Conservation (phyloP, 2,329 filamentous ascomycete species). For the Monosporascus ibericus region DNA sequence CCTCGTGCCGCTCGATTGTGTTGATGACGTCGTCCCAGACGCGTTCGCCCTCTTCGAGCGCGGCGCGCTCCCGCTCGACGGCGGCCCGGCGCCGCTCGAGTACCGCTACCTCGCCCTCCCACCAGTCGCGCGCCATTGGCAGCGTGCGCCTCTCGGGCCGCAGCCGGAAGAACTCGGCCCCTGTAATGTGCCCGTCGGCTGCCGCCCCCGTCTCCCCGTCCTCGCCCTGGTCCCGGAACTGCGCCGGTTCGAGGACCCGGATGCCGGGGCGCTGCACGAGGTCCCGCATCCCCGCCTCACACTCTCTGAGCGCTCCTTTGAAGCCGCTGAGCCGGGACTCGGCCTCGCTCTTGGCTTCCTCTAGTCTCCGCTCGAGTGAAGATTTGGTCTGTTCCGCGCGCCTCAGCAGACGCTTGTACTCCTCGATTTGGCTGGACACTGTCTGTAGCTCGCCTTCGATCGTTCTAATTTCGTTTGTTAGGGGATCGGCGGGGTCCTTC, state of each 20-base stretch:
- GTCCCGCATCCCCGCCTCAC: slow-evolving; percentile 55
- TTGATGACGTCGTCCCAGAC: slow-evolving; percentile 60
- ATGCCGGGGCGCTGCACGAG: slow-evolving; percentile 55
- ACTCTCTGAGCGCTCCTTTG: slow-evolving; percentile 57
- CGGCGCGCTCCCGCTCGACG: slow-evolving; percentile 55
- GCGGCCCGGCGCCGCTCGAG: slow-evolving; percentile 48
- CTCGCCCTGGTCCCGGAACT: slow-evolving; percentile 23
- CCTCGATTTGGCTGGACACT: slow-evolving; percentile 58
- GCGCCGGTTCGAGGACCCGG: slow-evolving; percentile 44
- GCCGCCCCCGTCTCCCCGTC: slow-evolving; percentile 11
- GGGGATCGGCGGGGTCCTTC: slow-evolving; percentile 48
- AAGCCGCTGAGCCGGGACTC: slow-evolving; percentile 71
- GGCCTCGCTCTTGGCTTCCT: slow-evolving; percentile 56
- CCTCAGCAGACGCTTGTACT: slow-evolving; percentile 58
- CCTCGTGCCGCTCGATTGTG: slow-evolving; percentile 59
- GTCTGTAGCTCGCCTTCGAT: slow-evolving; percentile 49
- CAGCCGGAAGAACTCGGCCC: slow-evolving; percentile 52
- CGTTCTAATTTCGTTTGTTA: slow-evolving; percentile 53
- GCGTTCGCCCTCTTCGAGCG: slow-evolving; percentile 59
- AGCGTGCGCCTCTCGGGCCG: slow-evolving; percentile 60
- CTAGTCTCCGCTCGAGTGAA: slow-evolving; percentile 54
- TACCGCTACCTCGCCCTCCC: slow-evolving; percentile 55
- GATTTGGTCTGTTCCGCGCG: slow-evolving; percentile 54
- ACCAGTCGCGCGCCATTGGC: slow-evolving; percentile 66
- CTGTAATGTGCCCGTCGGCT: slow-evolving; percentile 23